phyloP scores from a whole-genome alignment of 331 rosid genomes.

The Spiraea crenata region DNA sequence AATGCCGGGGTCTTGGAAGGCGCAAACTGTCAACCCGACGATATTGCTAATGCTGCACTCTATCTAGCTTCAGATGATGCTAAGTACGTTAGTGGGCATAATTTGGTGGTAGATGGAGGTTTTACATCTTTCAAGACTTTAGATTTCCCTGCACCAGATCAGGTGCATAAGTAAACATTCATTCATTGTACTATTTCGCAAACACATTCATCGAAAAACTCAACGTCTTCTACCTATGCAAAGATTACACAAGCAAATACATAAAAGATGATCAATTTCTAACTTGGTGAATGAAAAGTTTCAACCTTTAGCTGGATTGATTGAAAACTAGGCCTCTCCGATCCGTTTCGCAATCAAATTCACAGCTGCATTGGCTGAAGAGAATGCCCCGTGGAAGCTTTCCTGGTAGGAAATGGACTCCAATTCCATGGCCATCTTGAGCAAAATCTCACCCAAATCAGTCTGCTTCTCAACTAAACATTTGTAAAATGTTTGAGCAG shows the following conservation, averaged over 20 bases:
- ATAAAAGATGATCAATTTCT: not conserved
- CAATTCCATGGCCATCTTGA: slow-evolving; percentile 69
- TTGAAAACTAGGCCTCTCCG: slow-evolving; percentile 30
- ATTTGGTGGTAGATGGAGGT: slow-evolving; percentile 87
- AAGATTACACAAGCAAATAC: not conserved
- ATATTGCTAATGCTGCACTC: slow-evolving; percentile 82
- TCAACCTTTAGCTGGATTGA: slow-evolving; percentile 12
- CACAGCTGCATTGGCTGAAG: slow-evolving; percentile 93
- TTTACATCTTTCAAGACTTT: slow-evolving; percentile 72
- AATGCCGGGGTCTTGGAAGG: slow-evolving; percentile 52
- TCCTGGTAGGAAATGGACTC: slow-evolving; percentile 79
- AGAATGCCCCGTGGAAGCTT: slow-evolving; percentile 96
- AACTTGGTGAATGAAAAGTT: slow-evolving; percentile 3
- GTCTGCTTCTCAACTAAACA: slow-evolving; percentile 60
- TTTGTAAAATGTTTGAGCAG: slow-evolving; percentile 68
- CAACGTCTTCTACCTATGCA: not conserved
- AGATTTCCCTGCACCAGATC: slow-evolving; percentile 44
- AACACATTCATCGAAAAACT: not conserved
- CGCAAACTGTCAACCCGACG: slow-evolving; percentile 61
- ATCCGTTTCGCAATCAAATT: slow-evolving; percentile 68
- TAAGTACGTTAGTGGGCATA: slow-evolving; percentile 75
- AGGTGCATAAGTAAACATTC: slow-evolving; percentile 29
- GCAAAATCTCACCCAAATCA: slow-evolving; percentile 74
- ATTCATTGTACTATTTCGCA: not conserved
- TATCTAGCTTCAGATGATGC: slow-evolving; percentile 80